phyloP scores from a whole-genome alignment of 768 basidiomycete species.

The Multifurca ochricompacta region DNA sequence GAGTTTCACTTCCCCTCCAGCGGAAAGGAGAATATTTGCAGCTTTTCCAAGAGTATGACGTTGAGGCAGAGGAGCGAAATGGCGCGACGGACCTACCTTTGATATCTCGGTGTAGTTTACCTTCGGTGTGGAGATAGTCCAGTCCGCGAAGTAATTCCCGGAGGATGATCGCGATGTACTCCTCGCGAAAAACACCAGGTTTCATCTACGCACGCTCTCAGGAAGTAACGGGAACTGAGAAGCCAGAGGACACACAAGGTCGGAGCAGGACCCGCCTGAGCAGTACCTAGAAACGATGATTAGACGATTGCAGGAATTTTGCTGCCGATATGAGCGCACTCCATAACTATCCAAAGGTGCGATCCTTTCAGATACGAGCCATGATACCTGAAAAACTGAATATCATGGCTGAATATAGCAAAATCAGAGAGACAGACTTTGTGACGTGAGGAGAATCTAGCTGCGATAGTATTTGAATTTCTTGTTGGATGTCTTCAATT shows the following conservation, averaged over 20 bases:
- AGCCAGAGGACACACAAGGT: conserved; percentile 55
- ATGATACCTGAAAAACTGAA: conserved; percentile 60
- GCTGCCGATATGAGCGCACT: conserved; percentile 39
- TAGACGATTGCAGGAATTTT: background rate
- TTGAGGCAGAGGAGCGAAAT: background rate
- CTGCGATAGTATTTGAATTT: conserved; percentile 96
- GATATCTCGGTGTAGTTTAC: conserved; percentile 98
- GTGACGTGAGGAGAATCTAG: conserved; percentile 95
- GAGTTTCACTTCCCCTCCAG: conserved; percentile 91
- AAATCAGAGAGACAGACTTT: conserved; percentile 51
- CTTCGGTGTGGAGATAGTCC: conserved; percentile 92
- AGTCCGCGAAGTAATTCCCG: conserved; percentile 87
- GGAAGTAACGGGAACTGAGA: conserved; percentile 13
- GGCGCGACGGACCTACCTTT: conserved; percentile 54
- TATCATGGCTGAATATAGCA: conserved; percentile 12
- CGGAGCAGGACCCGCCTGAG: conserved; percentile 95
- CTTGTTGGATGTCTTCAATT: conserved; percentile 98
- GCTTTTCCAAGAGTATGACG: conserved; percentile 38
- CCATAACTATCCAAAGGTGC: conserved; percentile 98
- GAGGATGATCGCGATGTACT: conserved; percentile 96
- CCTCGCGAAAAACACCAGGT: conserved; percentile 94
- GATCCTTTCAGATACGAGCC: conserved; percentile 94
- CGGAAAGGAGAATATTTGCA: conserved; percentile 88
- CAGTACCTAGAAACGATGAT: conserved; percentile 59
- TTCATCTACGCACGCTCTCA: conserved; percentile 68